Base-by-base conservation (phyloP, 192 early-diverging fungal genomes). In the Podila verticillata region DNA sequence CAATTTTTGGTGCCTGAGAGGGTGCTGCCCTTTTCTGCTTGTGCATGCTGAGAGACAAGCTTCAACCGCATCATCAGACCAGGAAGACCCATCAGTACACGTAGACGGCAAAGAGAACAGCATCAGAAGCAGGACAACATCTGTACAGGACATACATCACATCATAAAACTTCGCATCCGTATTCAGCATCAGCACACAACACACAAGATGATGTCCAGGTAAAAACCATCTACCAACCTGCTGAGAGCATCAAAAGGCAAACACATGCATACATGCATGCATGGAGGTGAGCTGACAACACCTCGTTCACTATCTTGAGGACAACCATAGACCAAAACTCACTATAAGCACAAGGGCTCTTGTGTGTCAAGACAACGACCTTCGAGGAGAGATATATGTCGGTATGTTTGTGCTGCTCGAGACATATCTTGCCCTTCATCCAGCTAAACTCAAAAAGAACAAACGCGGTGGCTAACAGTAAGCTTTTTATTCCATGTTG, bases 341-440 rank as follows among this genome's bases (percentile, higher is more conserved):
- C 60, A 78, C 71, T 5, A 78, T 83, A 39, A 77, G 82, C 30
- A 72, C 65, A 24, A 65, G 73, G 9, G 80, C 83, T 13, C 57
- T 89, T 20, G 86, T 89, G 0, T 89, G 88, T 63, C 79, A 86
- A 64, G 88, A 89, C 58, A 84, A 82, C 10, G 86, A 87, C 44
- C 77, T 89, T n/a, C 57, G 82, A 60, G 88, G 88, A 30, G 84
- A 86, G 39, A 84, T 89, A 28, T 58, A 67, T 12, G 80, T 88
- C 35, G 87, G 87, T 86, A 86, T 69, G 75, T 28, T 39, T 86
- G 85, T 69, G 75, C 19, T 39, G 17, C 6, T 24, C 0, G 20
- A 13, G 8, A 12, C 20, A 4, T 0, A 31, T 20, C 2, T 28
- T 3, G n/a, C n/a, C n/a, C 15, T 24, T 0, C 24, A 1, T 0